Evolutionary conservation across 2,329 filamentous ascomycete genomes (phyloP).

Genomic region (Colletotrichum cordylinicola): DNA sequence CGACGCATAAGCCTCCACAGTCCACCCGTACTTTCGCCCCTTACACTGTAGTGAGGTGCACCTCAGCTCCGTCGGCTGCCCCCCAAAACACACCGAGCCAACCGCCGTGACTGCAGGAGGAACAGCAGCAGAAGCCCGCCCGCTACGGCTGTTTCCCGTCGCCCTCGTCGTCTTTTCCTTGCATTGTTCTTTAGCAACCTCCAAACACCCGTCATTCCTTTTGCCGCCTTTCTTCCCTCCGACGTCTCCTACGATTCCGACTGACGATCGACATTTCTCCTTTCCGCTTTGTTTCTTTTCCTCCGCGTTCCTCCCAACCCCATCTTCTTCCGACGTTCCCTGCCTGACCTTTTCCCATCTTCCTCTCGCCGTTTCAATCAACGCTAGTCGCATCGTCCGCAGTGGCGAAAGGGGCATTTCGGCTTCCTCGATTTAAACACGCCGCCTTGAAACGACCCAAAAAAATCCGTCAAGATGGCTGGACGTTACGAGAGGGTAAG

Average conservation of each 20-base stretch:
- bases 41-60: not conserved
- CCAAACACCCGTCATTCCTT: slow-evolving; percentile 9
- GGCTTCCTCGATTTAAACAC: not conserved
- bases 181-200: slow-evolving; percentile 7
- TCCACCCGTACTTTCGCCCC: not conserved
- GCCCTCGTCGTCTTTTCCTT: not conserved
- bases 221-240: not conserved
- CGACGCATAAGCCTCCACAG: not conserved
- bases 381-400: slow-evolving; percentile 11
- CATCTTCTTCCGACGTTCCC: not conserved
- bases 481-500: slow-evolving; percentile 65
- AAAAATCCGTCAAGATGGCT: slow-evolving; percentile 47
- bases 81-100: not conserved
- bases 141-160: not conserved
- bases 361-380: slow-evolving; percentile 4
- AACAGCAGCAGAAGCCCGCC: not conserved
- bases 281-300: slow-evolving; percentile 17
- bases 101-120: not conserved
- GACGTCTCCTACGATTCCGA: slow-evolving; percentile 3
- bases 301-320: not conserved
- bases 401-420: slow-evolving; percentile 17
- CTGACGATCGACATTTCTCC: slow-evolving; percentile 9
- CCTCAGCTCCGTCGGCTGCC: not conserved
- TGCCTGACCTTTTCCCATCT: not conserved
- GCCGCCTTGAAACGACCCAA: not conserved